Conservation (phyloP, 345 rosid genomes). For the Populus deltoides region DNA sequence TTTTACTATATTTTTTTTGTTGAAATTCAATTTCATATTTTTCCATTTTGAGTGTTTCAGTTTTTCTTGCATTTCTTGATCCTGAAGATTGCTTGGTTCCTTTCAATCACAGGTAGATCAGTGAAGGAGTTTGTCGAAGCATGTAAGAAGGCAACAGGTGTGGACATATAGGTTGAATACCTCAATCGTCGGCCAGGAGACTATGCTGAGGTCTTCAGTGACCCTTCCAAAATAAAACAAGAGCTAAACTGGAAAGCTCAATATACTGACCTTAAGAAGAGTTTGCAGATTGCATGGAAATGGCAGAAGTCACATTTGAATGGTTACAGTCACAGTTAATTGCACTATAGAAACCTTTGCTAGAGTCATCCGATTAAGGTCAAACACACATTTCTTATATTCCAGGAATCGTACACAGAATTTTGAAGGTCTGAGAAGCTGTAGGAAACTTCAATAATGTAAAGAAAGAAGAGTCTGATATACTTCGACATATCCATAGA, state of each 20-base stretch:
- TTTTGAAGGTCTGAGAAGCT: neutral
- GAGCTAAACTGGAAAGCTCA: constrained; percentile 89
- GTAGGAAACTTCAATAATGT: neutral
- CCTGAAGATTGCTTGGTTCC: neutral
- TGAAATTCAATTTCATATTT: neutral
- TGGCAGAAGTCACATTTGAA: constrained; percentile 80
- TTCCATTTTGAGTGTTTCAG: neutral
- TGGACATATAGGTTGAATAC: constrained; percentile 64
- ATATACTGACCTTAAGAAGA: constrained; percentile 67
- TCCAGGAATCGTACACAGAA: neutral
- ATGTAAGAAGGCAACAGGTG: constrained; percentile 86
- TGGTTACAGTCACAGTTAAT: constrained; percentile 51
- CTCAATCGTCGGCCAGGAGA: constrained; percentile 91
- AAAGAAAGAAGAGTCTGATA: neutral
- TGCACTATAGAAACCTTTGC: neutral
- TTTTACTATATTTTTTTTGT: neutral
- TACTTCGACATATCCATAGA: neutral
- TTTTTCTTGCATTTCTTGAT: neutral
- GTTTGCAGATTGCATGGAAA: constrained; percentile 74
- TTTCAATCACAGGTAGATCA: constrained; percentile 64
- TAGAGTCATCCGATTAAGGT: neutral
- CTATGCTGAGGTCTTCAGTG: constrained; percentile 86
- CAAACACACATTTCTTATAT: neutral
- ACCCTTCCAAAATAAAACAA: constrained; percentile 64
- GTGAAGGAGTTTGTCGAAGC: constrained; percentile 98